Conservation (phyloP, 2,329 filamentous ascomycete species). For the Claviceps cyperi region DNA sequence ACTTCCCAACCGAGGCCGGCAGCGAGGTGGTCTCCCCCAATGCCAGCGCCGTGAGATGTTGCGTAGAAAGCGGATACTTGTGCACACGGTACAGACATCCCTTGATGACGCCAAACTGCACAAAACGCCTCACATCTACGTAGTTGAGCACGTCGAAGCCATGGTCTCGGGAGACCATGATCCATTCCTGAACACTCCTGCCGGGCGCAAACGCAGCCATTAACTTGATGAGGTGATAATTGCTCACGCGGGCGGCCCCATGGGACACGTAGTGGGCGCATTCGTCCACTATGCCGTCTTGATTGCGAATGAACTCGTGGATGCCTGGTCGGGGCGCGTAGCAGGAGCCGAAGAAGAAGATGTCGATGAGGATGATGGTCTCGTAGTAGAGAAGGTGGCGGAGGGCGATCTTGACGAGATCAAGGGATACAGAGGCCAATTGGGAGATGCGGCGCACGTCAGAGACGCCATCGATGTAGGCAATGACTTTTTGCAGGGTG, state of each 20-base stretch:
- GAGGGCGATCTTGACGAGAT: slow-evolving; percentile 72
- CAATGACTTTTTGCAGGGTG: slow-evolving; percentile 64
- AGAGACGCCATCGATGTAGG: slow-evolving; percentile 80
- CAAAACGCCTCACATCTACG: slow-evolving; percentile 78
- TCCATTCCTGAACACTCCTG: slow-evolving; percentile 76
- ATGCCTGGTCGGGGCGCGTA: slow-evolving; percentile 74
- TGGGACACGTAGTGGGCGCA: slow-evolving; percentile 70
- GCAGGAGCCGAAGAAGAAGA: slow-evolving; percentile 86
- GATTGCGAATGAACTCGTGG: slow-evolving; percentile 62
- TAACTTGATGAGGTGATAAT: slow-evolving; percentile 60
- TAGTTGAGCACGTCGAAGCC: slow-evolving; percentile 53
- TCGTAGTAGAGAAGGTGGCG: slow-evolving; percentile 89
- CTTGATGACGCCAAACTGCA: slow-evolving; percentile 94
- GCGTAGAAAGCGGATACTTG: slow-evolving; percentile 67
- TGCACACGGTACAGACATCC: slow-evolving; percentile 86
- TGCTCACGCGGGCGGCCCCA: slow-evolving; percentile 29
- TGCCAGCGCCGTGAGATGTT: slow-evolving; percentile 42
- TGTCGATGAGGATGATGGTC: slow-evolving; percentile 76
- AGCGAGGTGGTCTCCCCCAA: slow-evolving; percentile 33
- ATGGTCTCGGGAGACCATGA: slow-evolving; percentile 54
- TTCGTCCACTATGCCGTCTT: slow-evolving; percentile 65
- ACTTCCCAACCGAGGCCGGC: slow-evolving; percentile 24
- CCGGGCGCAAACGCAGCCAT: slow-evolving; percentile 78
- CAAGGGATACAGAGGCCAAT: slow-evolving; percentile 72
- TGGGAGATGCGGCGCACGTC: slow-evolving; percentile 78